phyloP scores from a whole-genome alignment of 208 protist genomes.

The Trypanosoma conorhini region DNA sequence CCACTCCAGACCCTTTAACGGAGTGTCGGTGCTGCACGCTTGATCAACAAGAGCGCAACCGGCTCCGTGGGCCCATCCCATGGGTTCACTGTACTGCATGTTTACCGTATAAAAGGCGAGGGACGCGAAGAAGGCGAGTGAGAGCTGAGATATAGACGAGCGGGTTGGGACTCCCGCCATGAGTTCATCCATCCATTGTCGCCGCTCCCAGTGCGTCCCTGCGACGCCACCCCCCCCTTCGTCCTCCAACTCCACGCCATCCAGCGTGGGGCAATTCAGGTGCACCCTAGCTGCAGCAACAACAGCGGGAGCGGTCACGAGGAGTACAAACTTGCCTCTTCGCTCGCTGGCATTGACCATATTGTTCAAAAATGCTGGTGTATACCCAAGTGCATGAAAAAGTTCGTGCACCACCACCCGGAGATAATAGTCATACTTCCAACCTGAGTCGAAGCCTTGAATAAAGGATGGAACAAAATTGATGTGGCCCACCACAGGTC shows the following conservation, averaged over 20 bases:
- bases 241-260: slow-evolving; percentile 61
- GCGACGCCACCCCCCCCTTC: slow-evolving; percentile 66
- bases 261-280: slow-evolving; percentile 44
- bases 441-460: slow-evolving; percentile 1
- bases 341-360: no score
- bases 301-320: slow-evolving; percentile 27
- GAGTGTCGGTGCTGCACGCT: slow-evolving; percentile 6
- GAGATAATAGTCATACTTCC: slow-evolving; percentile 33
- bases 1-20: slow-evolving; percentile 12
- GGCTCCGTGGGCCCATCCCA: slow-evolving; percentile 51
- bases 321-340: no score
- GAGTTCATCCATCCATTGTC: slow-evolving; percentile 61
- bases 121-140: slow-evolving; percentile 25
- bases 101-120: no score
- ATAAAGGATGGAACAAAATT: slow-evolving; percentile 51
- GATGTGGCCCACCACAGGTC: slow-evolving; percentile 49
- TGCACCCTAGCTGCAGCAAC: slow-evolving; percentile 24
- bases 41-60: slow-evolving; percentile 41
- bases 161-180: slow-evolving; percentile 64
- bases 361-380: no score
- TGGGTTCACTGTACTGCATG: no score
- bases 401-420: slow-evolving; percentile 68
- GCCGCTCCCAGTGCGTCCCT: slow-evolving; percentile 77
- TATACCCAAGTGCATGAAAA: slow-evolving; percentile 39
- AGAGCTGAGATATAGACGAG: slow-evolving; percentile 50